phyloP scores from a whole-genome alignment of 75 land plant genomes.

The Selaginella tamariscina region DNA sequence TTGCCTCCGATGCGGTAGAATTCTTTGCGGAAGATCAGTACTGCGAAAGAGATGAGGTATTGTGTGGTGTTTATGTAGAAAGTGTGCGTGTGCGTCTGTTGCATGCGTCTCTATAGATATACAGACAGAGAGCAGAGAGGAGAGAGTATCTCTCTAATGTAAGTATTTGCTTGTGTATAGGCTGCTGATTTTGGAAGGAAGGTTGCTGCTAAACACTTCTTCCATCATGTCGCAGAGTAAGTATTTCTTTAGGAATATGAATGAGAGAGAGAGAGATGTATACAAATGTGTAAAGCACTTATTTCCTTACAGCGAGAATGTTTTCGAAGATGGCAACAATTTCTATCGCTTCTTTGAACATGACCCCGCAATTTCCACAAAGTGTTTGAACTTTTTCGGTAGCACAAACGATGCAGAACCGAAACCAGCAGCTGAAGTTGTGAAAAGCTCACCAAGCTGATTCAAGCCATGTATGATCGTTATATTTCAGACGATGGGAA shows the following conservation, averaged over 20 bases:
- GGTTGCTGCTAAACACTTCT: slow-evolving; percentile 49
- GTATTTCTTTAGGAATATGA: slow-evolving; percentile 8
- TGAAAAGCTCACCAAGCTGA: slow-evolving; percentile 40
- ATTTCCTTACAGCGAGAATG: slow-evolving; percentile 41
- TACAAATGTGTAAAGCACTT: neutral
- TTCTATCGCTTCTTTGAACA: slow-evolving; percentile 68
- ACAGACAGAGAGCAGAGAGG: too few species aligned
- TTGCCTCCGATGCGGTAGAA: slow-evolving; percentile 72
- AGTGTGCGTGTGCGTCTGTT: too few species aligned
- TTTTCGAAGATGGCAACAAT: slow-evolving; percentile 74
- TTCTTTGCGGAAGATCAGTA: slow-evolving; percentile 72
- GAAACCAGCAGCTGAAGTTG: slow-evolving; percentile 47
- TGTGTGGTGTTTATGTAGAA: slow-evolving; percentile 13
- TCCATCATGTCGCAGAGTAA: slow-evolving; percentile 54
- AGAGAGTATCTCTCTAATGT: too few species aligned
- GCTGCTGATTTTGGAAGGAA: slow-evolving; percentile 61
- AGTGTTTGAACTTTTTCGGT: slow-evolving; percentile 50
- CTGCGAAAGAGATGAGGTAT: slow-evolving; percentile 72
- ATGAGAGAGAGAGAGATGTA: neutral
- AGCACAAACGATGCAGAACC: slow-evolving; percentile 50
- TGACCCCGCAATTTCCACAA: slow-evolving; percentile 47
- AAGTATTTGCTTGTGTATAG: slow-evolving; percentile 19
- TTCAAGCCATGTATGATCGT: slow-evolving; percentile 56
- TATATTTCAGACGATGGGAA: slow-evolving; percentile 65
- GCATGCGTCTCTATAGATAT: too few species aligned